Evolutionary conservation across 2,329 filamentous ascomycete species (phyloP), one percentile per base, ranked within the genome.

Genomic region (Trichoderma asperellum): DNA sequence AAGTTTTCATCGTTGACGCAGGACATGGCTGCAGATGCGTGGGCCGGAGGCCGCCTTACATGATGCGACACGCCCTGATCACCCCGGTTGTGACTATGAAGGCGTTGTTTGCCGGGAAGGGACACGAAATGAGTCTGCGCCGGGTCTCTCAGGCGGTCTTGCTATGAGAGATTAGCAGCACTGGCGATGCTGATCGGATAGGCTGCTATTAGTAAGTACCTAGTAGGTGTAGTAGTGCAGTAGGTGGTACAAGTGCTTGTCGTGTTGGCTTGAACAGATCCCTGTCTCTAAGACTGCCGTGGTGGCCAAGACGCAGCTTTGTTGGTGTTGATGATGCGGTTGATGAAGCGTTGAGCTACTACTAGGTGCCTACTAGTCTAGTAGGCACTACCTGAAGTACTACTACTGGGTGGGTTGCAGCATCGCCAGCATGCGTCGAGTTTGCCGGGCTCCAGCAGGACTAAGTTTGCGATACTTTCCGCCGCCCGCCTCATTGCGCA

Each of bases 1-100:
- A 88, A 85, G 76, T 88, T 88, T 73, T 85, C 83, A 43, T 81
- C 77, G 75, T 83, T 86, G 68, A 87, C 82, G 65, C 83, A 81
- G 37, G 85, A 80, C 84, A 87, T 87, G 70, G 76, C 76, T 73
- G 73, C 75, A 43, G 61, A 43, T 43, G 56, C 49, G 49, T n/a
- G 21, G 52, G 35, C 62, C 21, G 53, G 40, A 16, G 59, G 29
- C 49, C 62, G 57, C 35, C 47, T 64, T 64, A 68, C 62, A 65
- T 70, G 69, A 63, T 64, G 59, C 43, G 63, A 27, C 11, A 12
- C 8, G 5, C 55, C 55, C 53, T 32, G 55, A 29, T 10, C 16
- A 49, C 32, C 53, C 37, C 24, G 32, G 37, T 52, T 18, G 53
- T 34, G 27, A 24, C 35, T 56, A 37, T 64, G 47, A 11, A 27